A percentile compares a stretch with the other conserved stretches of the same genome.
Conservation (phyloP, 805 yeast genomes). For the Pichia sporocuriosa region DNA sequence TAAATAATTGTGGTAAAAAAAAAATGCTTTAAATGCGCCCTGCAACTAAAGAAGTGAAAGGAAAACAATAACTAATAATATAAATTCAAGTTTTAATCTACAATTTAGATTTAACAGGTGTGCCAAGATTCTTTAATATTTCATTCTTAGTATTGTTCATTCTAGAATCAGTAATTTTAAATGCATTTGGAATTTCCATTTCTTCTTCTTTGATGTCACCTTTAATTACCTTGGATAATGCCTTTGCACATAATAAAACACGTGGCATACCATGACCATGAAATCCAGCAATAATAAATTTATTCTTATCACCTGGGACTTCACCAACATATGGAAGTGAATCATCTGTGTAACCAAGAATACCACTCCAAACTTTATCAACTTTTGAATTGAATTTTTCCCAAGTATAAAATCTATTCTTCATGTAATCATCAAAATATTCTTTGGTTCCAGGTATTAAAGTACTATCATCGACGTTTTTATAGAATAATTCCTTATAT, state of each 20-base stretch:
- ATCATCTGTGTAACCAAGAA: slow-evolving; percentile 40
- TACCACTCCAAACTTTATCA: slow-evolving; percentile 37
- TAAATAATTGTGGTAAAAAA: too few species aligned
- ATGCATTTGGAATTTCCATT: slow-evolving; percentile 18
- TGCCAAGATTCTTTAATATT: slow-evolving; percentile 9
- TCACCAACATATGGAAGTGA: slow-evolving; percentile 39
- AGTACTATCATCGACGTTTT: slow-evolving; percentile 31
- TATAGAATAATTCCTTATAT: slow-evolving; percentile 23
- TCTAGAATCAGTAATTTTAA: slow-evolving; percentile 19
- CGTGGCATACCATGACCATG: slow-evolving; percentile 50
- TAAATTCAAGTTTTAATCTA: too few species aligned
- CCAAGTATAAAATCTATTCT: slow-evolving; percentile 28
- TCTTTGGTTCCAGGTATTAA: slow-evolving; percentile 23
- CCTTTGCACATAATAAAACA: slow-evolving; percentile 35
- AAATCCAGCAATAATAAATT: slow-evolving; percentile 40
- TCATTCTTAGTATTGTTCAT: slow-evolving; percentile 13
- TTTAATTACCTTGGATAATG: slow-evolving; percentile 25
- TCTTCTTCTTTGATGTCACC: background rate
- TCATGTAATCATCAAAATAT: slow-evolving; percentile 22
- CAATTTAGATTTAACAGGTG: background rate
- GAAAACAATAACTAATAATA: too few species aligned
- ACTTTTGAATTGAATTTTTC: slow-evolving; percentile 21
- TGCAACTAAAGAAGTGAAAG: too few species aligned
- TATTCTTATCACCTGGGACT: slow-evolving; percentile 24
- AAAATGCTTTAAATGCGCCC: too few species aligned